Evolutionary conservation across 495 filamentous ascomycete genomes (phyloP), one percentile per base, ranked within the genome.

Genomic region (Parathielavia appendiculata): DNA sequence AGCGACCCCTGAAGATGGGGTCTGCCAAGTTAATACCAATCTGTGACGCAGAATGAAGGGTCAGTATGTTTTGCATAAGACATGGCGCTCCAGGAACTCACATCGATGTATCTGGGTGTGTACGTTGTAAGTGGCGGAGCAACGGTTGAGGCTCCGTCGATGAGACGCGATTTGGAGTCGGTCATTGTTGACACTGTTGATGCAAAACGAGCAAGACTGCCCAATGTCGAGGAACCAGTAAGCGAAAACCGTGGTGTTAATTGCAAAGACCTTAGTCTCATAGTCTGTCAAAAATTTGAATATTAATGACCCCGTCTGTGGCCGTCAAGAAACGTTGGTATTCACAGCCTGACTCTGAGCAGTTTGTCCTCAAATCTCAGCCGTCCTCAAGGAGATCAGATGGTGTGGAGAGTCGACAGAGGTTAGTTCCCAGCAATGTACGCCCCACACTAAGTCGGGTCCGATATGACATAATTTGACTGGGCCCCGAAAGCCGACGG

Each of bases 11-110:
- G 73, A 91, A 98, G 61, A 95, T 86, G 23, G 87, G 83, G 60
- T 97, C 93, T 51, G 89, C 86, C 40, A 98, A 79, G 73, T 98
- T 98, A 76, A 98, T 96, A 38, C 93, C 93, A 54, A 97, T 83
- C 80, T 81, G 62, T 35, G 20, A n/a, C 5, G 30, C 30, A 14
- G 16, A 35, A 55, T 45, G 11, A 43, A 35, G 9, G 26, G 17
- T 58, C 13, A 54, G 50, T 60, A 43, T 32, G 20, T 41, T 11
- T 17, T 49, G 6, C 16, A 34, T 45, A 38, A 56, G 45, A 57
- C 26, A 30, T 23, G 12, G 1, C 11, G 30, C 22, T 5, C 2
- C 17, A 52, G 35, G 12, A 23, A 73, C 81, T 72, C 64, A 86
- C 83, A 80, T 86, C 83, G 30, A 81, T 77, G 65, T 84, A 86